Evolutionary conservation across 2,329 filamentous ascomycete species (phyloP), one percentile per base, ranked within the genome.

Genomic region (Aspergillus udagawae): DNA sequence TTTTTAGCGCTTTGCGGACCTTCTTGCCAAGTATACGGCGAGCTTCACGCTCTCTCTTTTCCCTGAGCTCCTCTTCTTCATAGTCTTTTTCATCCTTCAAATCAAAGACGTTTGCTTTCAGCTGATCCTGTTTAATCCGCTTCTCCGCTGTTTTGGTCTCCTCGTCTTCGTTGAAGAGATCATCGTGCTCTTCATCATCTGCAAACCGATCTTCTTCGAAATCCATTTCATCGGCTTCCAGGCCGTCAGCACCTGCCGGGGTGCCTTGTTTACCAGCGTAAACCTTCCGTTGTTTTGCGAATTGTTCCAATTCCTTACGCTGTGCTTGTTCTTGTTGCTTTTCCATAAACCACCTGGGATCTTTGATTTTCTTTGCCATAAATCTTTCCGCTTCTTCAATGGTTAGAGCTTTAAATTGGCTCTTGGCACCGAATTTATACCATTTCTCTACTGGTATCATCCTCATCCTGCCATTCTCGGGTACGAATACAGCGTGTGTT

Each of bases 391-490:
- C 91, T 70, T 96, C 88, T 60, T 96, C 92, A 10, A 92, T 86
- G 0, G 86, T 88, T 72, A 92, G 84, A 0, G 86, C 83, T 70
- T 88, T 87, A 69, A 94, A 93, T 10, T 88, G 84, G 55, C 70
- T 75, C 56, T 76, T 77, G 29, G 73, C 73, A 51, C 60, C 76
- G 52, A 77, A 77, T 47, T 91, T 89, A 77, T 99, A 99, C 87
- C 90, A 97, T 69, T 97, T 96, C 75, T 99, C 93, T 20, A 97
- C 77, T 0, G 95, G 95, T 2, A 96, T 82, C 86, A 97, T 90
- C 57, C 87, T 86, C 70, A 96, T 94, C 51, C 82, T 85, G 1
- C 81, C 81, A 41, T 86, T 83, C 35, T 91, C 88, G 47, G 91
- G 82, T 42, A 93, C 83, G 54, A 95, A 88, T 63, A 95, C 88